Evolutionary conservation across 352 stramenopile genomes (phyloP).

Genomic region (Pythium oligandrum): DNA sequence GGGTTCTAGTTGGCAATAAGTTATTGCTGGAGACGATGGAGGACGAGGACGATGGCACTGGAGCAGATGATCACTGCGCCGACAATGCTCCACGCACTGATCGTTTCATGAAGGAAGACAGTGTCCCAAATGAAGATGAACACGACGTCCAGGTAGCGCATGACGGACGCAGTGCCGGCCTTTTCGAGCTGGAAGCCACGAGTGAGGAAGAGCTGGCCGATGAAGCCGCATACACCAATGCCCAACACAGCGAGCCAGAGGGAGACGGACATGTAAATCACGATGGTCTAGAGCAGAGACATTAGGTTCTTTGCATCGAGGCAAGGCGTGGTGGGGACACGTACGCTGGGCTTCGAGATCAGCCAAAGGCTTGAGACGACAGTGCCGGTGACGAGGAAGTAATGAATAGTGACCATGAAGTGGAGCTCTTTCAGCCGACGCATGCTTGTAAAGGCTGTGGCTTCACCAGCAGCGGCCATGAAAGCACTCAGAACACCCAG

Average conservation of each 20-base stretch:
- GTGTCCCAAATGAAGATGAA: conserved; percentile 53
- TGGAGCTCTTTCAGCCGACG: no score
- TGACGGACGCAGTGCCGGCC: conserved; percentile 40
- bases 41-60: conserved; percentile 30
- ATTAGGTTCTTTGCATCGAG: no score
- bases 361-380: no score
- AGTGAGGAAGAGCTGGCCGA: conserved; percentile 51
- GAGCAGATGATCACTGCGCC: conserved; percentile 31
- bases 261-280: conserved; percentile 22
- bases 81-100: conserved; percentile 40
- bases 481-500: no score
- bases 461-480: no score
- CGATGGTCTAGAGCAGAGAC: conserved; percentile 15
- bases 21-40: conserved; percentile 3
- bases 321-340: no score
- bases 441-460: no score
- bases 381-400: no score
- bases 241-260: conserved; percentile 38
- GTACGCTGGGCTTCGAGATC: no score
- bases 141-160: conserved; percentile 44
- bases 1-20: no score
- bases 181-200: conserved; percentile 60
- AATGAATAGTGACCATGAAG: no score
- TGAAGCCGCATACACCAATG: conserved; percentile 36
- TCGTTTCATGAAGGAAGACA: conserved; percentile 25